These are phyloP conservation scores for Asterochloris erici DNA, from an alignment of 139 green algal species.

Conservation along the genomic window DNA sequence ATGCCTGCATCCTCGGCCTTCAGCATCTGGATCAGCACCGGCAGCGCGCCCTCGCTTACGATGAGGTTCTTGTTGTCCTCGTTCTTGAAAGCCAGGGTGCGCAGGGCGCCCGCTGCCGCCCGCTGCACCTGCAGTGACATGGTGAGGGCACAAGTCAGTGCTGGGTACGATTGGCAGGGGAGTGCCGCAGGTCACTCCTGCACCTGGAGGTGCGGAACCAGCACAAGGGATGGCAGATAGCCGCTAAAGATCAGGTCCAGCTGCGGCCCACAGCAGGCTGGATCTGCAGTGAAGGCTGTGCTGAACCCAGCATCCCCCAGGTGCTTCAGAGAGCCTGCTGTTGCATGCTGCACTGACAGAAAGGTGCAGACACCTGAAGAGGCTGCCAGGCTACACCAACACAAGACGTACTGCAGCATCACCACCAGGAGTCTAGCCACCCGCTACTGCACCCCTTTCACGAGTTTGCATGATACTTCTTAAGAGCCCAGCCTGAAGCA, in stretches of 20 bases:
- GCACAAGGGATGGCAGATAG: background rate
- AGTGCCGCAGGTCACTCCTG: background rate
- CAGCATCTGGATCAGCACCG: slow-evolving; percentile 95
- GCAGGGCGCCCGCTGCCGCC: slow-evolving; percentile 79
- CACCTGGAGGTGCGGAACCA: background rate
- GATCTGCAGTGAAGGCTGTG: too few relatives aligned
- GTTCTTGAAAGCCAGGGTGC: slow-evolving; percentile 98
- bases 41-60: slow-evolving; percentile 85
- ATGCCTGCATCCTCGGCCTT: slow-evolving; percentile 82
- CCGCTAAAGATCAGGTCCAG: background rate
- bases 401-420: too few relatives aligned
- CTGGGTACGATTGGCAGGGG: background rate
- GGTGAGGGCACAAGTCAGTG: background rate
- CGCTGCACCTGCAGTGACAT: slow-evolving; percentile 51
- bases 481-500: too few relatives aligned
- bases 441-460: too few relatives aligned
- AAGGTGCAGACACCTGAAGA: too few relatives aligned
- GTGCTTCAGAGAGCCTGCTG: too few relatives aligned
- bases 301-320: too few relatives aligned
- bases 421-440: too few relatives aligned
- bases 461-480: too few relatives aligned
- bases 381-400: too few relatives aligned
- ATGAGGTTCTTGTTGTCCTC: slow-evolving; percentile 98
- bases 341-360: too few relatives aligned
- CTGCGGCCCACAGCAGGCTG: background rate